Percentiles rank a stretch among this genome's conserved stretches.
phyloP scores from a whole-genome alignment of 805 yeast species.

The Yarrowia osloensis region DNA sequence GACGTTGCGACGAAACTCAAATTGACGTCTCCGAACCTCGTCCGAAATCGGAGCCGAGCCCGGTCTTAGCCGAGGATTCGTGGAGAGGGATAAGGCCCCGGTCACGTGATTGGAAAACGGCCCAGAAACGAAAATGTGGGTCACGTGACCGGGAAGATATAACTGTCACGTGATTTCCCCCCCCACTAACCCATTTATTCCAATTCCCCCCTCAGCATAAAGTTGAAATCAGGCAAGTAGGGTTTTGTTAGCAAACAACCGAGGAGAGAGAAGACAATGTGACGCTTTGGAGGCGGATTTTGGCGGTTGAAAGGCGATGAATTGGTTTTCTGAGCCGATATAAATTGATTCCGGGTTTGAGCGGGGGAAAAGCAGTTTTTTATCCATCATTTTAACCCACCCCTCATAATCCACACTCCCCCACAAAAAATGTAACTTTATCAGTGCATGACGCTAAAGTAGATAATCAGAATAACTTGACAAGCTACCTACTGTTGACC shows the following conservation, averaged over 20 bases:
- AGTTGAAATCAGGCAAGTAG: slow-evolving; percentile 12
- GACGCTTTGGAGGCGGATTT: no score
- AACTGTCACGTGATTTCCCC: neutral
- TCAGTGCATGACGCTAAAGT: slow-evolving; percentile 23
- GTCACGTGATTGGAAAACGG: neutral
- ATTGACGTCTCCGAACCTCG: neutral
- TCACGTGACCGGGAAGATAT: neutral
- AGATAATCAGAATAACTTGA: neutral
- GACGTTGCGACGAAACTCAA: neutral
- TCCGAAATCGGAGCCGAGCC: slow-evolving; percentile 15
- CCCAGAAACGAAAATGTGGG: no score
- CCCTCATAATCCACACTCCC: neutral
- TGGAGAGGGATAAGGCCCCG: neutral
- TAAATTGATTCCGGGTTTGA: no score
- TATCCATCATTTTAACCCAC: no score
- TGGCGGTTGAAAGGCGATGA: no score
- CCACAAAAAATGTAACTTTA: slow-evolving; percentile 15
- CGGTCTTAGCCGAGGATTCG: neutral
- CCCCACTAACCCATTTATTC: no score
- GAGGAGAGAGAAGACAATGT: neutral
- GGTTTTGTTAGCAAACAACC: slow-evolving; percentile 25
- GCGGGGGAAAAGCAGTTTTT: no score
- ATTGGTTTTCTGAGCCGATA: no score
- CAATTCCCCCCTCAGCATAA: neutral
- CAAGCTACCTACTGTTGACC: neutral